Evolutionary conservation across 148 eudicot genomes (phyloP), one percentile per base, ranked within the genome.

Genomic region (Fagopyrum esculentum): DNA sequence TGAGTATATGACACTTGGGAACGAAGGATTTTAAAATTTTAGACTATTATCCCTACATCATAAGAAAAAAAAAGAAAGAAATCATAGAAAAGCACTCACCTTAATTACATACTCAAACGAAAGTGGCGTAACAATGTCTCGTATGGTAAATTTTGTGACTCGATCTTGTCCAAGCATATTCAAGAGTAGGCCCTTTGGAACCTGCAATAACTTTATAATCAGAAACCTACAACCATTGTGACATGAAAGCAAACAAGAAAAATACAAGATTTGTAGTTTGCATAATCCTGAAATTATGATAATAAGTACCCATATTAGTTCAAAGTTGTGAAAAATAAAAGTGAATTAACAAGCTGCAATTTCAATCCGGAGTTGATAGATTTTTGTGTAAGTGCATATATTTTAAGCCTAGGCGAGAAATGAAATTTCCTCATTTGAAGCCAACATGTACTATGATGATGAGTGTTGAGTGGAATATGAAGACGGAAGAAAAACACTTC

Each of bases 41-140:
- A 30, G 35, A 30, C 35, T 30, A 30, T 30, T 2, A 30, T 30
- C 35, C 35, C 35, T 30, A 30, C 2, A 30, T 30, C 35, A 2
- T 30, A 48, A 48, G 12, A 49, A n/a, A n/a, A 55, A 56, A n/a
- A n/a, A n/a, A n/a, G n/a, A 56, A 56, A 5, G 17, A 12, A 35
- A 13, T 35, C 46, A 66, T 26, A 13, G 12, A 72, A 30, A 54
- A 57, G 61, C 73, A 77, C 86, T 83, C 87, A 77, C 98, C 93
- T 91, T 81, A 78, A 82, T 83, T 59, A 83, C 89, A 79, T 89
- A 93, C 72, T 81, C 86, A 26, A 78, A 83, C 74, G 87, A 72
- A 6, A 90, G 85, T 73, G 94, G 84, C 77, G 79, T 88, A 75
- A 93, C 85, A 40, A 93, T 88, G 82, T 91, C 94, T 45, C 80